Evolutionary conservation across 352 stramenopile genomes (phyloP), one percentile per base, ranked within the genome.

Genomic region (Phytopythium chamaehyphon): DNA sequence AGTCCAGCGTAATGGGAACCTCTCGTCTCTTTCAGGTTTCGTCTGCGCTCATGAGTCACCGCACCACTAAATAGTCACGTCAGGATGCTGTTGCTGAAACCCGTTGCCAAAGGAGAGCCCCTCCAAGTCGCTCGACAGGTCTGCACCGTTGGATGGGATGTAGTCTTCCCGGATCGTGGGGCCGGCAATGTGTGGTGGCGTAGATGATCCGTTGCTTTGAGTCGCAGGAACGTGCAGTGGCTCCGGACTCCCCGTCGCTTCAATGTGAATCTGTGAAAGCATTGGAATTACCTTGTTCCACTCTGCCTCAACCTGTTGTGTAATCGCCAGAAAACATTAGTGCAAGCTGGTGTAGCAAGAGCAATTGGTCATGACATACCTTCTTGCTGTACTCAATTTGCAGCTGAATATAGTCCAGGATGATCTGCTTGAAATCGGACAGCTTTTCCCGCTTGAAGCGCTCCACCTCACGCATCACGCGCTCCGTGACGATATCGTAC

Each of bases 331-430:
- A 54, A 18, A 10, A 21, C 6, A 6, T 36, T 21, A 42, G 37
- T 8, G n/a, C 37, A 42, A 42, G 6, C 1, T 14, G 1, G 9
- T 5, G 5, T 9, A 9, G 6, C 37, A 42, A 18, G 6, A n/a
- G n/a, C 37, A 42, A 42, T 14, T 14, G n/a, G 15, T 8, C 37
- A 42, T 18, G 9, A 8, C 15, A 8, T 22, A 93, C 86, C 66
- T 91, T 86, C 56, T 97, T 95, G 71, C 97, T 98, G 77, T 98
- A 98, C 54, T 97, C 86, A 55, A 98, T 97, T 66, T 99, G 93
- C 64, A 98, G 85, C 50, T 97, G 81, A 61, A 98, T 97, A 73
- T 98, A 99, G 40, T 98, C 91, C 55, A 98, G 71, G 15, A 99
- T 90, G 50, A 97, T 97, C 40, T 83, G 79, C 57, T 97, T 96